Evolutionary conservation across 768 basidiomycete species (phyloP), one percentile per base, ranked within the genome.

Genomic region (Strobilomyces confusus): DNA sequence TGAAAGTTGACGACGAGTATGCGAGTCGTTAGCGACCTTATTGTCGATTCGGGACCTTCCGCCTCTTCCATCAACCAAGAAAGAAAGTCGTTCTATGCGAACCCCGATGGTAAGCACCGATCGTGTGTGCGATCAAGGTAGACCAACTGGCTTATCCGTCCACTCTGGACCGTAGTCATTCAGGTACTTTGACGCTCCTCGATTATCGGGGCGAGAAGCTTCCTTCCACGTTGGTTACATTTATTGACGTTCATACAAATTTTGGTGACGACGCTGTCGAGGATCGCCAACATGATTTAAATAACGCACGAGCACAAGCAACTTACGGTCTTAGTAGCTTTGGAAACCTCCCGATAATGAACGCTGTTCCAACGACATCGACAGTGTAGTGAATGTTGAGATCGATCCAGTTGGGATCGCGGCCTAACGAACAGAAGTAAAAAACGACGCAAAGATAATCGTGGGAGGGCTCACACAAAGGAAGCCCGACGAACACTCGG

Each of bases 1-100:
- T 13, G 1, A 22, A 45, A 1, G 19, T 45, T 32, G 29, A 20
- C 13, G 9, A 25, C 12, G 13, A 45, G 26, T 0, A 62, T 20
- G 19, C 63, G 60, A 9, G 33, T 25, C 14, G 58, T 56, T 58
- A 73, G 49, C 67, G 65, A 26, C 25, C 57, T 44, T 2, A 52
- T 25, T 2, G 66, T 49, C 20, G 37, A 22, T 41, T 67, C 58
- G 29, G 52, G 25, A 23, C 58, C 58, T 5, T 51, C 30, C 8
- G 43, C 30, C 38, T 20, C 38, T 22, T 40, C 38, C 38, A 40
- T 40, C 20, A 40, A 22, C 38, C 38, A 22, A 20, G 38, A 40
- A 4, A 40, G 38, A 11, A 40, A 40, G 20, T 40, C 38, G 13
- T 22, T 40, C 38, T 40, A 13, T 42, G 29, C 29, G 9, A 29